phyloP scores from a whole-genome alignment of 1,284 basidiomycete genomes.

The Calocybe gambosa region DNA sequence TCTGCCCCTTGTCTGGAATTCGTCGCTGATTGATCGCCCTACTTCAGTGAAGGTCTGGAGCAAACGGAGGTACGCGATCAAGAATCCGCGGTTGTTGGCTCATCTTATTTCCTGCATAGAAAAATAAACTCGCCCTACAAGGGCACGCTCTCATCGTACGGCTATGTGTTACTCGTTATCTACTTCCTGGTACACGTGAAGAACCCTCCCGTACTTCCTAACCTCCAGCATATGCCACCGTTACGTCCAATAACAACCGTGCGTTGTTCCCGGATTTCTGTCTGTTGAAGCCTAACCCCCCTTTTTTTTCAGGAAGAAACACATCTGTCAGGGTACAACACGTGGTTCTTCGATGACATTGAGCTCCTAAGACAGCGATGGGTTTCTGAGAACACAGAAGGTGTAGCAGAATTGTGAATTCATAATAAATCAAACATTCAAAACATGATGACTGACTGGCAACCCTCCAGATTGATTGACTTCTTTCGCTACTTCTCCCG shows the following conservation, averaged over 20 bases:
- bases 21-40: conserved; percentile 9
- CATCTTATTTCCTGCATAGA: conserved; percentile 32
- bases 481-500: conserved; percentile 97
- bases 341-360: conserved; percentile 98
- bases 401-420: conserved; percentile 85
- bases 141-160: conserved; percentile 95
- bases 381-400: conserved; percentile 91
- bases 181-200: conserved; percentile 98
- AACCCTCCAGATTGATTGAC: conserved; percentile 72
- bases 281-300: background rate
- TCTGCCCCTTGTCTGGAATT: conserved; percentile 2
- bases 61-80: conserved; percentile 71
- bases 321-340: conserved; percentile 78
- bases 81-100: background rate
- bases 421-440: conserved; percentile 2
- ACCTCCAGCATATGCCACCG: conserved; percentile 86
- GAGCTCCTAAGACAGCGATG: conserved; percentile 87
- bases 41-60: conserved; percentile 94
- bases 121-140: conserved; percentile 99
- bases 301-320: conserved; percentile 76
- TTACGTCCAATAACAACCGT: conserved; percentile 75
- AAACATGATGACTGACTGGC: background rate
- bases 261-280: conserved; percentile 6
- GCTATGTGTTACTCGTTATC: conserved; percentile 95
- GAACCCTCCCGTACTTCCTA: conserved; percentile 88